These are phyloP conservation scores for Monosporozyma aerobia DNA, from an alignment of 805 yeast species.

Conservation along the genomic window DNA sequence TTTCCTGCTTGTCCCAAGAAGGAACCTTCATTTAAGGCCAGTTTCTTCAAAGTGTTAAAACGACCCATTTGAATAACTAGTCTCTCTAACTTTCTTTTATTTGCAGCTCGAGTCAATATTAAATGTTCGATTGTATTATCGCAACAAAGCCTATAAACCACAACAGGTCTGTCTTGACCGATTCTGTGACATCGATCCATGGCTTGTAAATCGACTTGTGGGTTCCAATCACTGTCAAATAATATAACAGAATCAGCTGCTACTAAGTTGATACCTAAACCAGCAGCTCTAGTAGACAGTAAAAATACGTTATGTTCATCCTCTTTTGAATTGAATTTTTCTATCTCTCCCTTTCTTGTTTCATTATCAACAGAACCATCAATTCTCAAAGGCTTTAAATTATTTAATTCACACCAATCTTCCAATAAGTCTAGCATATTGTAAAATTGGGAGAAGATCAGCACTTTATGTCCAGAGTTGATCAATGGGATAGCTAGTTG, in stretches of 20 bases:
- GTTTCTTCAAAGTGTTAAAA: constrained; percentile 37
- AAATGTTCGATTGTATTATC: constrained; percentile 78
- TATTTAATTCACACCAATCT: constrained; percentile 55
- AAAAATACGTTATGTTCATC: constrained; percentile 46
- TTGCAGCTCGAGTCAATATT: constrained; percentile 65
- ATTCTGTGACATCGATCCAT: constrained; percentile 93
- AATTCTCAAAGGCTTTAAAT: constrained; percentile 45
- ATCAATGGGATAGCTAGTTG: constrained; percentile 49
- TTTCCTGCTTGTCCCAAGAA: constrained; percentile 14
- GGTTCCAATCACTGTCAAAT: constrained; percentile 95
- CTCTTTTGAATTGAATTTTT: constrained; percentile 33
- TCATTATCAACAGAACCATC: constrained; percentile 69
- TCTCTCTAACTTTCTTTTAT: constrained; percentile 70
- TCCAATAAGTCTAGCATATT: constrained; percentile 70
- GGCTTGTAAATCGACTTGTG: constrained; percentile 93
- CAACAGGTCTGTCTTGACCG: constrained; percentile 80
- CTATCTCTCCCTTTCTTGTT: constrained; percentile 57
- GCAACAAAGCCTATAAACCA: constrained; percentile 68
- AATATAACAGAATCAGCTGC: constrained; percentile 85
- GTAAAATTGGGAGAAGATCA: constrained; percentile 84
- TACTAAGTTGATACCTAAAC: constrained; percentile 78
- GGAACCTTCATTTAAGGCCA: constrained; percentile 28
- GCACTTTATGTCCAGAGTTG: constrained; percentile 49
- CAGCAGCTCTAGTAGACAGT: constrained; percentile 89
- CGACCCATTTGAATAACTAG: constrained; percentile 62